Evolutionary conservation across 352 stramenopile species (phyloP), one percentile per base, ranked within the genome.

Genomic region (Nothophytophthora sp.): DNA sequence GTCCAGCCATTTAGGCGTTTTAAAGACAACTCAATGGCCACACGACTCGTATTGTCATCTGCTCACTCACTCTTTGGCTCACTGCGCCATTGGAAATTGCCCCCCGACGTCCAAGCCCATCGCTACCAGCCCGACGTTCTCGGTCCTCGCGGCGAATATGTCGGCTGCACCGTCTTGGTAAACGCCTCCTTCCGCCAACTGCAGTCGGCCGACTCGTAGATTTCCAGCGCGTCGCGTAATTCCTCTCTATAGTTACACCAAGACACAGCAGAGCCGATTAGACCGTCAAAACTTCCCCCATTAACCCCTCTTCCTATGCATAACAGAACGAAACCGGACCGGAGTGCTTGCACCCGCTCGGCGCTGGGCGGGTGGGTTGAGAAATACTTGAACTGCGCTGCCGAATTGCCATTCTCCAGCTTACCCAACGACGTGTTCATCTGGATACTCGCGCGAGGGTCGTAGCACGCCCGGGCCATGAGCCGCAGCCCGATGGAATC

Each of bases 351-450:
- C n/a, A 89, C 55, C 29, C 80, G 75, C 40, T 90, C 80, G 7
- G 64, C 35, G 59, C 77, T 88, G 4, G 80, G 80, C 4, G 80
- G 80, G 27, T 90, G 76, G 9, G 80, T 90, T 35, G 80, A 90
- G 24, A 90, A 86, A 42, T 90, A 90, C 47, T 88, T 90, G 55
- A 77, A 48, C 16, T 77, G 42, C 3, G 58, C 52, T 16, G 56
- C 40, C n/a, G n/a, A n/a, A n/a, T n/a, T n/a, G n/a, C n/a, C n/a
- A 22, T 67, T 62, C 18, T 70, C 33, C 3, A 81, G 47, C 18
- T 65, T 45, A 16, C 64, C 56, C 22, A 78, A 34, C 19, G 57
- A 55, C n/a, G 67, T 60, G 39, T 77, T 76, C 63, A 86, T 81
- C 54, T 81, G 54, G 32, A 80, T 67, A 22, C 74, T 86, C 13